Base-by-base conservation (phyloP, 2,329 filamentous ascomycete species). In the Xylariaceae sp. region DNA sequence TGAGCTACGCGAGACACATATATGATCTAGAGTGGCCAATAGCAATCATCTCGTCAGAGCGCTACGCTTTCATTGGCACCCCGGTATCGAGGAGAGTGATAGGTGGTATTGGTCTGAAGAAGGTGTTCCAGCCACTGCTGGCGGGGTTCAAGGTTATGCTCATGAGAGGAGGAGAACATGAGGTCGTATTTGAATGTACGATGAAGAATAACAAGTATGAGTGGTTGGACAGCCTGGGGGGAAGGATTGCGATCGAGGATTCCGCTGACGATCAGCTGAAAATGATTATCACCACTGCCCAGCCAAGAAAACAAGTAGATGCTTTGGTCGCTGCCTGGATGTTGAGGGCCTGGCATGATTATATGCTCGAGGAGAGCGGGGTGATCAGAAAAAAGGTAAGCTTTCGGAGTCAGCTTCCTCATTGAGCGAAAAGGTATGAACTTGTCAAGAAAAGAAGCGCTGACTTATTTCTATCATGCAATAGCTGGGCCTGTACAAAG, bases 41-140 rank as follows among this genome's bases (percentile, higher is more conserved):
- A 14, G 42, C 48, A 11, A 5, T 47, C 11, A 41, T 38, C 1
- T 48, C 45, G 35, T 46, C 44, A 3, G 47, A 42, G 22, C 42
- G 5, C 3, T 54, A 47, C 7, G 30, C 31, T 14, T 50, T 42
- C 19, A 27, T 48, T 5, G 35, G 48, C 15, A 42, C 48, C 0
- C 40, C 47, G 2, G 49, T 47, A 11, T 53, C 45, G 11, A 42
- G 47, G 17, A 42, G 39, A 39, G 33, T 47, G 1, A 11, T 56
- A 27, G 54, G 51, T 6, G 39, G 44, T 19, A 39, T 54, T 15
- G 54, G 54, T 6, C 47, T 54, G 18, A 56, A 52, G 47, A 54
- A 48, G 47, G 44, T 18, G 5, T 44, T 33, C 12, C 27, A 46
- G 14, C 44, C 32, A 14, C 15, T 36, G 1, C 47, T 45, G 19